Conservation (phyloP, 352 stramenopile genomes). For the Phytopythium boreale region DNA sequence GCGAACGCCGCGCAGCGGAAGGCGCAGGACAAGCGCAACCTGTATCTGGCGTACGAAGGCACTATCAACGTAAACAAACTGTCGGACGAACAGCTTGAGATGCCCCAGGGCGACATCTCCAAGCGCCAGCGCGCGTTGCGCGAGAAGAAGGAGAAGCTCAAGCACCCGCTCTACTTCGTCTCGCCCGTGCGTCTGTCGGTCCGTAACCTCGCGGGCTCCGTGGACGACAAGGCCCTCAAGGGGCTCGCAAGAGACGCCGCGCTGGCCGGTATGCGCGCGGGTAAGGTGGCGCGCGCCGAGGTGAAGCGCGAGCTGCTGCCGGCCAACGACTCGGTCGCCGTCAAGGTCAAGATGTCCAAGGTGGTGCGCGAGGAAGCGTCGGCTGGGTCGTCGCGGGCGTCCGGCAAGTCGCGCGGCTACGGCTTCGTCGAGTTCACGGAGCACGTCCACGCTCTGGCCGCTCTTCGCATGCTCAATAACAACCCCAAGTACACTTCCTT, state of each 20-base stretch:
- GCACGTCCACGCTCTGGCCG: slow-evolving; percentile 95
- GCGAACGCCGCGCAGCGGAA: slow-evolving; percentile 83
- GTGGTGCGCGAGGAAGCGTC: slow-evolving; percentile 72
- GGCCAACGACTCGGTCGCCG: slow-evolving; percentile 26
- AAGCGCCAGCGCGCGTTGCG: slow-evolving; percentile 91
- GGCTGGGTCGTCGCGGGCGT: slow-evolving; percentile 33
- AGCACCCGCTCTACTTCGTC: slow-evolving; percentile 97
- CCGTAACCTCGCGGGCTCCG: slow-evolving; percentile 84
- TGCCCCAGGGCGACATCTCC: slow-evolving; percentile 92
- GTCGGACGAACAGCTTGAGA: slow-evolving; percentile 76
- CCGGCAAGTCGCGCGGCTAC: slow-evolving; percentile 57
- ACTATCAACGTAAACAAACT: slow-evolving; percentile 91
- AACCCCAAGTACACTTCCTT: slow-evolving; percentile 90
- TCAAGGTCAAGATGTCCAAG: slow-evolving; percentile 85
- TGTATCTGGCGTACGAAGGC: slow-evolving; percentile 95
- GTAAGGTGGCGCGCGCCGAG: slow-evolving; percentile 79
- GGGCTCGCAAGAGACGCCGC: slow-evolving; percentile 85
- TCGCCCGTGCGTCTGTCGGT: slow-evolving; percentile 93
- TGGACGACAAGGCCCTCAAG: slow-evolving; percentile 92
- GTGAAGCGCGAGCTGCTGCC: slow-evolving; percentile 64
- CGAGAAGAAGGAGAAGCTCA: slow-evolving; percentile 97
- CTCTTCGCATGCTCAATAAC: slow-evolving; percentile 96
- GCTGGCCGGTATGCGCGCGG: slow-evolving; percentile 59
- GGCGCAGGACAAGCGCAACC: slow-evolving; percentile 92
- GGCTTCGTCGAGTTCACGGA: slow-evolving; percentile 92